These are phyloP conservation scores for Mollisia scopiformis DNA, from an alignment of 2,329 filamentous ascomycete species.

Conservation along the genomic window DNA sequence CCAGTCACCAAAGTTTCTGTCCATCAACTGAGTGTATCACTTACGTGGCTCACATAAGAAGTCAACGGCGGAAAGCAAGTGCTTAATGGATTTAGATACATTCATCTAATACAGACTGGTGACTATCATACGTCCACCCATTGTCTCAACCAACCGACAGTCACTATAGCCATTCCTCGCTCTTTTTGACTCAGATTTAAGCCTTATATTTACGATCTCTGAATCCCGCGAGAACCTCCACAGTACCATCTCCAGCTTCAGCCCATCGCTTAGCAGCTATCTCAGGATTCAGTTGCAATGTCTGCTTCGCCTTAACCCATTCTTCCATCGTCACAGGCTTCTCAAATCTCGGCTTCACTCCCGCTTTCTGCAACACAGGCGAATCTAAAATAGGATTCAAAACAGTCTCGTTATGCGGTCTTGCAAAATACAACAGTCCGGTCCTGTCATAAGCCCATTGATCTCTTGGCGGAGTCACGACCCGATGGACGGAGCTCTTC, in stretches of 20 bases:
- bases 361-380: slow-evolving; percentile 34
- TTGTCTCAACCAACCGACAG: no score
- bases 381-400: slow-evolving; percentile 36
- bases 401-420: slow-evolving; percentile 31
- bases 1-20: no score
- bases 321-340: slow-evolving; percentile 48
- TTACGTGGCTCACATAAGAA: no score
- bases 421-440: slow-evolving; percentile 50
- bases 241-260: slow-evolving; percentile 39
- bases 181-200: neutral
- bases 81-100: no score
- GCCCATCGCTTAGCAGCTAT: slow-evolving; percentile 40
- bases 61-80: no score
- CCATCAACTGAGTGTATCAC: no score
- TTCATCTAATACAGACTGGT: no score
- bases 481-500: slow-evolving; percentile 46
- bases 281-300: slow-evolving; percentile 37
- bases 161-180: no score
- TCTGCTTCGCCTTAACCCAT: slow-evolving; percentile 46
- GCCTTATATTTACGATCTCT: slow-evolving; percentile 33
- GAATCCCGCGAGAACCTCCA: slow-evolving; percentile 42
- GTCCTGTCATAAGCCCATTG: slow-evolving; percentile 44
- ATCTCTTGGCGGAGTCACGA: slow-evolving; percentile 39
- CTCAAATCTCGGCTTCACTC: slow-evolving; percentile 38
- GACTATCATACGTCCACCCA: neutral